A percentile compares a stretch with the other conserved stretches of the same genome.
Conservation (phyloP, 1,284 basidiomycete species). For the Ceratobasidium sp. region DNA sequence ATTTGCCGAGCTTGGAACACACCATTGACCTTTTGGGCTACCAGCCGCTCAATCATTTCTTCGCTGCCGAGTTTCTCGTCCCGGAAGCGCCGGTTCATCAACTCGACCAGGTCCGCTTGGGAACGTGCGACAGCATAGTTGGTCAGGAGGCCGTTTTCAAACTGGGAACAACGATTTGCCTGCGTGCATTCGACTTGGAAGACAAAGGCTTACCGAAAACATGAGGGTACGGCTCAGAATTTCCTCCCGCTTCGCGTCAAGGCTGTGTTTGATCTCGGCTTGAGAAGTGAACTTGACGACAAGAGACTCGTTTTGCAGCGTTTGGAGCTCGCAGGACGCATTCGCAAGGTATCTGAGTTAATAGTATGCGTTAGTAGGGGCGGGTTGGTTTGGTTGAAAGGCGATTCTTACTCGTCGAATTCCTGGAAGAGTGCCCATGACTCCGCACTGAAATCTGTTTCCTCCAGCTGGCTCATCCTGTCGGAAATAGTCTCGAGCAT, state of each 20-base stretch:
- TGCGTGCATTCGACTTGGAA: no score
- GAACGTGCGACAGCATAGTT: no score
- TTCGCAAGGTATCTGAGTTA: neutral
- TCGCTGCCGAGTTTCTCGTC: neutral
- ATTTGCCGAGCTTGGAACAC: neutral
- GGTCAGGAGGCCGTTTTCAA: no score
- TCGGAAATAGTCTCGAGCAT: neutral
- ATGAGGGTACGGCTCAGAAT: neutral
- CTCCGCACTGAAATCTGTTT: neutral
- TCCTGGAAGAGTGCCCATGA: neutral
- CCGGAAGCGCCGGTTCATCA: neutral
- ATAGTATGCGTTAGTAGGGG: neutral
- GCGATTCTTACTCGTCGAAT: neutral
- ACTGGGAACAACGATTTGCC: no score
- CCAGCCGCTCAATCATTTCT: neutral
- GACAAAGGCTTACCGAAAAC: neutral
- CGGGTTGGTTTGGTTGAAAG: neutral
- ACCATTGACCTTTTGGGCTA: conserved; percentile 1
- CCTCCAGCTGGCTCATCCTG: neutral
- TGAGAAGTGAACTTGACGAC: neutral
- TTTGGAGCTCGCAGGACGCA: neutral
- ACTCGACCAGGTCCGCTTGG: neutral
- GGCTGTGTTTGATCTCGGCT: neutral
- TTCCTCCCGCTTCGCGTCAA: neutral
- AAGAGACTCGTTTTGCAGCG: neutral